Evolutionary conservation across 2,329 filamentous ascomycete species (phyloP).

Genomic region (Rhynchosporium agropyri): DNA sequence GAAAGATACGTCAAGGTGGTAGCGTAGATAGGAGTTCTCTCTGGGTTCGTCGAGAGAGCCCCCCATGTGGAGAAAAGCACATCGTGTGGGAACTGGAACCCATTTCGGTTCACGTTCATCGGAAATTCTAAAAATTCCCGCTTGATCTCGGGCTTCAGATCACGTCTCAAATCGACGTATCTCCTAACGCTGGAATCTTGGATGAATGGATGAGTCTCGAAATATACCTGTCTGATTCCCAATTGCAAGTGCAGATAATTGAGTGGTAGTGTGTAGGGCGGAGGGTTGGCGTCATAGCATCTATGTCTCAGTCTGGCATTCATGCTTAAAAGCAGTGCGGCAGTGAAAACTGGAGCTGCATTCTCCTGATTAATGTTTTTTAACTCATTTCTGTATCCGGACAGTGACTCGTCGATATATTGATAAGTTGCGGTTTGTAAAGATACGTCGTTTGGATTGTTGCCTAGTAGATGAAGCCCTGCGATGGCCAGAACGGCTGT

Average conservation of each 20-base stretch:
- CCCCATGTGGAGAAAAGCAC: constrained; percentile 5
- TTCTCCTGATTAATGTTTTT: not conserved
- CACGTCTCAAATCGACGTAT: constrained; percentile 1
- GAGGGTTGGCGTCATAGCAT: not conserved
- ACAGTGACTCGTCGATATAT: constrained; percentile 18
- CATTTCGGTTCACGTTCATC: not conserved
- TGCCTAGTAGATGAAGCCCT: constrained; percentile 21
- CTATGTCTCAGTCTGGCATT: constrained; percentile 2
- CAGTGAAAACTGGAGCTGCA: constrained; percentile 7
- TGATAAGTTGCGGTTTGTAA: constrained; percentile 22
- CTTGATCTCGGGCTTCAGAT: not conserved
- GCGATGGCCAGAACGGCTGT: constrained; percentile 20
- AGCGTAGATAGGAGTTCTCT: constrained; percentile 12
- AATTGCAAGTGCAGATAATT: constrained; percentile 10
- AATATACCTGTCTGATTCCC: constrained; percentile 5
- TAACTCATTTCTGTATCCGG: constrained; percentile 2
- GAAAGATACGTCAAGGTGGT: constrained; percentile 11
- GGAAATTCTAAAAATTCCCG: not conserved
- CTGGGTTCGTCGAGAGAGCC: not conserved
- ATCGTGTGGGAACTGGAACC: constrained; percentile 13
- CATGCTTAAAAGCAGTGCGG: constrained; percentile 5
- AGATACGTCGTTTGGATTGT: constrained; percentile 11
- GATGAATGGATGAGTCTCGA: not conserved
- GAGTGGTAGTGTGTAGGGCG: constrained; percentile 4
- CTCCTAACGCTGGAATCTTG: not conserved